Base-by-base conservation (phyloP, 2,329 filamentous ascomycete species). In the Emmonsiellopsis sp. region DNA sequence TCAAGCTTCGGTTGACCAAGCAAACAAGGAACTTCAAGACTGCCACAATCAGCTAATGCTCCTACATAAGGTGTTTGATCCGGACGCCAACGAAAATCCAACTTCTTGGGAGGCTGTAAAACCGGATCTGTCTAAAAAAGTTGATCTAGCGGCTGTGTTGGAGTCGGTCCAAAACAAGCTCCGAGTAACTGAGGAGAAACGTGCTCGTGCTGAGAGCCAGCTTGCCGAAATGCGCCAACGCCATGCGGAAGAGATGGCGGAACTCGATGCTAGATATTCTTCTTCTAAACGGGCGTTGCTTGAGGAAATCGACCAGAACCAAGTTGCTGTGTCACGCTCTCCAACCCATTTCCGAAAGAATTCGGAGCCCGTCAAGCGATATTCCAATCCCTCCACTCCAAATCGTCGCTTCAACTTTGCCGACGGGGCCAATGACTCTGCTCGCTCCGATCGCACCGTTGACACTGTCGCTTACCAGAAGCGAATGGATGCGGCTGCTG, bases 101-200 rank as follows among this genome's bases (percentile, higher is more conserved):
- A 80, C 84, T 52, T 78, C 82, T 2, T 76, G 88, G 82, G 76
- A 91, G 72, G 75, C 80, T 69, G 71, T 83, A 70, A 78, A 86
- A 78, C 76, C 85, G 74, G 76, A 89, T 76, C 72, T 95, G 34
- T 73, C 74, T 1, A 76, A 76, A 55, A 79, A 80, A 21, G 75
- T 94, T 56, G 86, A 95, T 62, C 77, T 97, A 43, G 88, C 88
- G 10, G 84, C 89, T 59, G 88, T 93, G 66, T 79, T 97, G 6
- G 89, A 96, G 62, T 83, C 89, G 51, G 78, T 91, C n/a, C 90
- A 95, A 62, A 87, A 92, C 64, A 90, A 90, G 56, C 78, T 97
- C 33, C 84, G 88, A 27, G 82, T 95, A 21, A 88, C 93, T 53
- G 85, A 84, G 11, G 88, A 93, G 58, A 89, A 85, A 47, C 86